A percentile compares a stretch with the other conserved stretches of the same genome.
These are phyloP conservation scores for Blastobotrys americana DNA, from an alignment of 805 yeast species.

Conservation along the genomic window DNA sequence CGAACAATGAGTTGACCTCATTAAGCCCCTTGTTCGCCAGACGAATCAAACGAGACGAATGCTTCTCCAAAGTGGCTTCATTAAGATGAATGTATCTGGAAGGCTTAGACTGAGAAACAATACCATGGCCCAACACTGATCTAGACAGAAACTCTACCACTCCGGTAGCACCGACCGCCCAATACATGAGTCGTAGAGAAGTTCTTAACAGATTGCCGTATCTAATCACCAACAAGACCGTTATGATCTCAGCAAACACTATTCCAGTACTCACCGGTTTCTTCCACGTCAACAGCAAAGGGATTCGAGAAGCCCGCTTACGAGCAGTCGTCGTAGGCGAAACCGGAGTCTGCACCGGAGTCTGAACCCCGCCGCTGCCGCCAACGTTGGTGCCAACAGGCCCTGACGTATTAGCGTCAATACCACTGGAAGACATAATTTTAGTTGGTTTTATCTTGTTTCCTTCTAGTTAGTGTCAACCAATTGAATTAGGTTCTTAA, in stretches of 20 bases:
- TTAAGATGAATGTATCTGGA: constrained; percentile 39
- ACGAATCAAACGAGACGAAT: constrained; percentile 32
- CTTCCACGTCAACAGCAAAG: constrained; percentile 59
- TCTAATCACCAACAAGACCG: constrained; percentile 41
- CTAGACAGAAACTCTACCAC: constrained; percentile 72
- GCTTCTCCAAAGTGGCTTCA: constrained; percentile 35
- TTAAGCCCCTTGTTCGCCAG: constrained; percentile 21
- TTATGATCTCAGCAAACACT: constrained; percentile 44
- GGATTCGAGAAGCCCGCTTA: constrained; percentile 16
- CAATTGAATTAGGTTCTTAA: no score
- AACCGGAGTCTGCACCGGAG: not conserved
- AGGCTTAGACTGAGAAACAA: constrained; percentile 71
- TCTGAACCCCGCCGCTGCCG: constrained; percentile 3
- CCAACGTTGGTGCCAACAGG: constrained; percentile 3
- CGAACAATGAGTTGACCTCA: constrained; percentile 36
- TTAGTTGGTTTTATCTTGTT: constrained; percentile 2
- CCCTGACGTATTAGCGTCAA: not conserved
- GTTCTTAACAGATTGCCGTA: constrained; percentile 27
- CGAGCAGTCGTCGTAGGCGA: not conserved
- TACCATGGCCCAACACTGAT: constrained; percentile 65
- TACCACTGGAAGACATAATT: not conserved
- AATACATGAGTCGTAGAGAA: constrained; percentile 38
- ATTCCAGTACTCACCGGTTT: constrained; percentile 72
- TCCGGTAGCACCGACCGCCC: constrained; percentile 57
- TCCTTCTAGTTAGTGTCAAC: not conserved